These are phyloP conservation scores for Annulohypoxylon bovei DNA, from an alignment of 495 filamentous ascomycete genomes.

Conservation along the genomic window DNA sequence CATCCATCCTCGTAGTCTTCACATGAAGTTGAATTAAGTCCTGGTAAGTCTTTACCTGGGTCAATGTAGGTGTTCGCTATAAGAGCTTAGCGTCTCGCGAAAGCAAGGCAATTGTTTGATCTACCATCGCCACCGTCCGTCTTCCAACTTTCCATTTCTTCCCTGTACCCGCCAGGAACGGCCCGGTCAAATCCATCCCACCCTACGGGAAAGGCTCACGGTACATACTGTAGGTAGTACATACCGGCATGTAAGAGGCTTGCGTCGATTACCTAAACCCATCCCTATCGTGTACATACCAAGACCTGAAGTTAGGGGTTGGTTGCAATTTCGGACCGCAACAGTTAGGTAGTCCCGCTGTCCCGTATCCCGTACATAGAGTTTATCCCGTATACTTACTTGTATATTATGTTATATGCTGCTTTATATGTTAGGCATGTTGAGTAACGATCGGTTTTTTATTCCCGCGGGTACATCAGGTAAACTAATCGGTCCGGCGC, in stretches of 20 bases:
- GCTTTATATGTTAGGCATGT: neutral
- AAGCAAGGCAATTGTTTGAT: neutral
- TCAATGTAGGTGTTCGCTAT: neutral
- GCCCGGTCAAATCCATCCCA: neutral
- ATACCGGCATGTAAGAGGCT: too few relatives aligned
- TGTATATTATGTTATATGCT: too few relatives aligned
- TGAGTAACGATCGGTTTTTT: too few relatives aligned
- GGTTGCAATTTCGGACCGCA: neutral
- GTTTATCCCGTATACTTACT: too few relatives aligned
- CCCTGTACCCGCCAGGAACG: neutral
- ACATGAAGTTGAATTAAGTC: neutral
- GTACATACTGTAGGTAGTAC: neutral
- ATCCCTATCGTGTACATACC: neutral
- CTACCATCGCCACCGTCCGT: neutral
- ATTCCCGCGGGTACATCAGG: neutral
- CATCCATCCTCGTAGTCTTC: neutral
- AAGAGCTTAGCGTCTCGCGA: neutral
- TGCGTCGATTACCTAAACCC: neutral
- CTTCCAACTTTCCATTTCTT: neutral
- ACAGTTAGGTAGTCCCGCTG: neutral
- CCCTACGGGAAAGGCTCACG: neutral
- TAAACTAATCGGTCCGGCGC: neutral
- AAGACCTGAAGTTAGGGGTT: too few relatives aligned
- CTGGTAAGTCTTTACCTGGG: neutral
- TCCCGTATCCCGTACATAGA: too few relatives aligned